Base-by-base conservation (phyloP, 2,329 filamentous ascomycete genomes). In the Fusarium sp. region DNA sequence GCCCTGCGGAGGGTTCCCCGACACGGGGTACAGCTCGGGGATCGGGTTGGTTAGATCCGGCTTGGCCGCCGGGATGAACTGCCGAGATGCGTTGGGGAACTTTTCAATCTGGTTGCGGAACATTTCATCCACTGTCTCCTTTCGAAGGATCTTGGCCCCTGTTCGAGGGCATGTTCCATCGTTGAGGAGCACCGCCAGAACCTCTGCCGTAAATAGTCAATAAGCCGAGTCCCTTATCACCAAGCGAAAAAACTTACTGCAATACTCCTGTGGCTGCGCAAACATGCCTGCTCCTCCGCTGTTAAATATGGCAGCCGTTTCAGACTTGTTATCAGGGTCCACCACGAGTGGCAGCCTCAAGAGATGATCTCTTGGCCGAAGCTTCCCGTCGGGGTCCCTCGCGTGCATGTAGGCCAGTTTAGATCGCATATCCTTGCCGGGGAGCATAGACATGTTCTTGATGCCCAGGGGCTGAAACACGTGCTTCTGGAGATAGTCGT, bases 161-260 rank as follows among this genome's bases (percentile, higher is more conserved):
- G 90, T 93, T 0, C 75, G 84, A 0, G 92, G 89, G 36, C 87
- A 90, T 0, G 83, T 88, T 54, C 92, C 92, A 69, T 91, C 83
- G 78, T 94, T 94, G 29, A 94, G 82, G 2, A 94, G 82, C 0
- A 87, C 85, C 0, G 90, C 86, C 4, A 94, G 85, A 25, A 93
- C 86, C 69, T 89, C 89, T 90, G 71, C 10, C 22, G 18, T 7
- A 10, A 9, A 22, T 16, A 50, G 47, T 74, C 10, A 76, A 16
- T 36, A 56, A 22, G 6, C 5, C 35, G 16, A 36, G 14, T 36
- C 35, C 7, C 35, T 36, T 36, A 36, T 36, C 35, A 36, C 33
- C 33, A 36, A 18, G 35, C 6, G 35, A 36, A 36, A 36, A 2
- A 6, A 81, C 86, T 77, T 81, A 89, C 90, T 86, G 65, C 85